Evolutionary conservation across 2,329 filamentous ascomycete genomes (phyloP).

Genomic region (Fusarium chlamydosporum): DNA sequence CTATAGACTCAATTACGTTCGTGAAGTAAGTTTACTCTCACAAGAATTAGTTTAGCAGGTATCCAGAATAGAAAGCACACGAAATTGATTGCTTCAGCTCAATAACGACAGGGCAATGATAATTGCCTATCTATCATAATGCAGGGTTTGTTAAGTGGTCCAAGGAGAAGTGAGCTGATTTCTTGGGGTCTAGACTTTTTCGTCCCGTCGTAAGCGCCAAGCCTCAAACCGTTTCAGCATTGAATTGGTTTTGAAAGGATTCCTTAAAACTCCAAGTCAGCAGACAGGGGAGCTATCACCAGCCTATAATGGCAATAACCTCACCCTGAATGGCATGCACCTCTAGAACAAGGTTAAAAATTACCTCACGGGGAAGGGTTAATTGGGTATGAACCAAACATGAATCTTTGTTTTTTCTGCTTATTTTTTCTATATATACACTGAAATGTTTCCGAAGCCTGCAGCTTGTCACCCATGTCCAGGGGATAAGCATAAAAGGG

Average conservation of each 20-base stretch:
- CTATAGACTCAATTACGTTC: no score
- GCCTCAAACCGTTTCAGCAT: constrained; percentile 6
- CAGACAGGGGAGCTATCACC: not conserved
- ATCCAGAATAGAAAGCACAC: not conserved
- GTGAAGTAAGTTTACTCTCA: no score
- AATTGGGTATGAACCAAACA: not conserved
- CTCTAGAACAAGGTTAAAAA: not conserved
- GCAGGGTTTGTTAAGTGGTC: not conserved
- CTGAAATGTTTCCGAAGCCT: not conserved
- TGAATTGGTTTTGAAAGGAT: not conserved
- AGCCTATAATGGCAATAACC: not conserved
- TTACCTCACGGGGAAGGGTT: not conserved
- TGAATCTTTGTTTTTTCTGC: constrained; percentile 4
- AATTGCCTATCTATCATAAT: not conserved
- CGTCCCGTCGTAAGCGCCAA: constrained; percentile 9
- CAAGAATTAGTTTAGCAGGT: not conserved
- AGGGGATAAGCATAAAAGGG: not conserved
- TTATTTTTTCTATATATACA: not conserved
- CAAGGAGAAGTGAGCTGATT: constrained; percentile 3
- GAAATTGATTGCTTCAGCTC: not conserved
- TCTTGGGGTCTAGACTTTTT: constrained; percentile 2
- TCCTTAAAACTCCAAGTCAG: not conserved
- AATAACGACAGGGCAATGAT: not conserved
- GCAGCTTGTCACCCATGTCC: not conserved
- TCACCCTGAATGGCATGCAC: not conserved